Evolutionary conservation across 1,139 yeast species (phyloP), one percentile per base, ranked within the genome.

Genomic region (Candida sp.): DNA sequence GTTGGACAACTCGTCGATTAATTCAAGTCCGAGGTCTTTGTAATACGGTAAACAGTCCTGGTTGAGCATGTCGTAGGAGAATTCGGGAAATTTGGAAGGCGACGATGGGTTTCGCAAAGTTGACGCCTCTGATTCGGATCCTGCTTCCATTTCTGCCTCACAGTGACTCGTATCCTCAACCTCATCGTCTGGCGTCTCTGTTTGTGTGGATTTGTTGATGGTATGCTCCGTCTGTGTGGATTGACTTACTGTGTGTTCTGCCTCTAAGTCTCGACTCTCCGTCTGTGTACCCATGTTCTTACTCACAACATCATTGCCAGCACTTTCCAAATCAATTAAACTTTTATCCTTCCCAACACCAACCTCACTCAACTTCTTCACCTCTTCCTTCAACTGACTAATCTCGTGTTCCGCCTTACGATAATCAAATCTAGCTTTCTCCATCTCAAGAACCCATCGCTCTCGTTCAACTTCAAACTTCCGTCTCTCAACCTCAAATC

Each of bases 1-100:
- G 25, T 32, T 39, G 2, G 26, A 32, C 27, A 50, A 44, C 30
- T 27, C 23, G 22, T 50, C 53, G 9, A 48, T 49, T 31, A 12
- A 26, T 8, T 49, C 53, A 12, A 49, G 28, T 5, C 43, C 26
- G 8, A 27, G 38, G 23, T 17, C 34, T 17, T 46, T 17, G 27
- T 46, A 44, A 44, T 37, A 22, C 11, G 30, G 8, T 8, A 34
- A 8, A 22, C 35, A 17, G 3, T 32, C 30, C 7, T 23, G 12
- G 33, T 30, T 22, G 26, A 30, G 25, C 17, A 25, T 31, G 23
- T 34, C 17, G n/a, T 28, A 31, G 25, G 37, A 8, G 31, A 45
- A 45, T 23, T 45, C 43, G 4, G 39, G 43, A 37, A 23, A 45
- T 30, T 26, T 26, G 11, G 37, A 33, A 33, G 17, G 17, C 1